A percentile compares a stretch with the other conserved stretches of the same genome.
Evolutionary conservation across 2,329 filamentous ascomycete species (phyloP).

Genomic region (Alternaria hordeiaustralica): DNA sequence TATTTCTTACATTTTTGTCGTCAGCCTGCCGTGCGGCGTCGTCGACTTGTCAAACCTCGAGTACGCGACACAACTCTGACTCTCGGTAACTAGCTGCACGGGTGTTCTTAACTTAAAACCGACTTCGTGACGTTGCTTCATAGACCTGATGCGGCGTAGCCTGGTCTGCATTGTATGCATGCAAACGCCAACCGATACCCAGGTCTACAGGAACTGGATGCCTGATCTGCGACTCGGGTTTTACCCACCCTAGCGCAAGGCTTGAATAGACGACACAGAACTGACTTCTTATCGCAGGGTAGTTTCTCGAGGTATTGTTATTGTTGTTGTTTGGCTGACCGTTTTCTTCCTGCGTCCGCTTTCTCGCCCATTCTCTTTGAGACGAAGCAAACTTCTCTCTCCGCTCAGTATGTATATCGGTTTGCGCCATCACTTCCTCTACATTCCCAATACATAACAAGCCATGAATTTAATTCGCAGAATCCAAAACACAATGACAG

Average conservation of each 20-base stretch:
- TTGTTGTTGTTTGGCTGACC: neutral
- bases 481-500: neutral
- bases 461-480: neutral
- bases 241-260: neutral
- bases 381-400: neutral
- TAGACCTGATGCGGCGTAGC: neutral
- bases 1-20: neutral
- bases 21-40: neutral
- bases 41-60: neutral
- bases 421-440: neutral
- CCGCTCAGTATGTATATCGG: neutral
- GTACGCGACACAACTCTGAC: neutral
- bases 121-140: neutral
- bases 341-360: neutral
- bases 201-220: neutral
- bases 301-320: neutral
- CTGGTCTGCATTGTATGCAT: neutral
- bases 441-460: neutral
- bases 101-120: constrained; percentile 10
- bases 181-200: neutral
- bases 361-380: neutral
- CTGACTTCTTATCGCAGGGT: neutral
- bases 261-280: neutral
- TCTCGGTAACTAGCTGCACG: constrained; percentile 9
- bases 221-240: neutral